These are phyloP conservation scores for Xanthoceras sorbifolium DNA, from an alignment of 345 rosid genomes.

Conservation along the genomic window DNA sequence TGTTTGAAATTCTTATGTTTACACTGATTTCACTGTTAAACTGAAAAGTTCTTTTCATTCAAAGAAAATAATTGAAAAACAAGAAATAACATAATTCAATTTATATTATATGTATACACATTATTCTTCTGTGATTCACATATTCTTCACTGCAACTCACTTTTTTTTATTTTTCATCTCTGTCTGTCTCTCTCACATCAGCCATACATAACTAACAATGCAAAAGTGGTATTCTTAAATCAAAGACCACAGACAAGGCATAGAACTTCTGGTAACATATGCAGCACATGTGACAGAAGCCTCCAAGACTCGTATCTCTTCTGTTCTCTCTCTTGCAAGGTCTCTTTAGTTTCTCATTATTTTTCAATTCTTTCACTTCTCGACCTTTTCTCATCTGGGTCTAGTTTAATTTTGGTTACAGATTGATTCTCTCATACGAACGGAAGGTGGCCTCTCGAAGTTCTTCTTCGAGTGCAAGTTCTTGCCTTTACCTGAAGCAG, in stretches of 20 bases:
- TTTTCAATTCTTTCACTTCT: constrained; percentile 3
- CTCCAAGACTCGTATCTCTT: constrained; percentile 69
- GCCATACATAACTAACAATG: constrained; percentile 80
- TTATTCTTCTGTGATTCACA: neutral
- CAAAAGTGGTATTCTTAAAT: constrained; percentile 83
- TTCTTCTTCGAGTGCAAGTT: constrained; percentile 65
- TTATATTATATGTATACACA: neutral
- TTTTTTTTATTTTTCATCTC: neutral
- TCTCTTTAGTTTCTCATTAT: neutral
- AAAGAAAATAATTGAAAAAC: neutral
- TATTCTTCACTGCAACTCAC: constrained; percentile 4
- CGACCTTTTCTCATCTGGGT: constrained; percentile 10
- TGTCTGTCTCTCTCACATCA: constrained; percentile 20
- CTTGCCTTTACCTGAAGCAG: constrained; percentile 59
- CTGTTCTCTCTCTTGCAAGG: constrained; percentile 96
- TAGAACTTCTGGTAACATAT: constrained; percentile 67
- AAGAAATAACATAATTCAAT: neutral
- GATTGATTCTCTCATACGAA: constrained; percentile 57
- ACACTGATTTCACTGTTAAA: neutral
- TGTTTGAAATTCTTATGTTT: neutral
- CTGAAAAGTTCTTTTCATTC: too few species aligned
- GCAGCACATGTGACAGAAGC: constrained; percentile 68
- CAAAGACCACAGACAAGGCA: constrained; percentile 72
- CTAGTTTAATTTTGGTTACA: constrained; percentile 16
- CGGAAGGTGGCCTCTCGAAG: constrained; percentile 59